Evolutionary conservation across 1,284 basidiomycete genomes (phyloP).

Genomic region (Jaminaea rosea): DNA sequence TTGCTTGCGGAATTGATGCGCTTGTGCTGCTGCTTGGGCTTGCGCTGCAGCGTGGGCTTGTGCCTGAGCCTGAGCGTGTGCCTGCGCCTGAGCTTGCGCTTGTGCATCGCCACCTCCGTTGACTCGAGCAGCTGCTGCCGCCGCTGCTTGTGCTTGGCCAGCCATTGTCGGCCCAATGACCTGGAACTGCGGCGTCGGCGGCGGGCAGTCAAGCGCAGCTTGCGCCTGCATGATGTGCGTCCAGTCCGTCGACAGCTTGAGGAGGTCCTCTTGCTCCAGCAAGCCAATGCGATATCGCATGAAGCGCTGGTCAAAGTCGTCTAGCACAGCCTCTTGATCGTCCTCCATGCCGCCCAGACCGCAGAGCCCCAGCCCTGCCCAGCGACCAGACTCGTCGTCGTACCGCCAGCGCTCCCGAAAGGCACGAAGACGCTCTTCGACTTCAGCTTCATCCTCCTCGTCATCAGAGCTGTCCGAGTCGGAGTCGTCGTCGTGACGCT

Average conservation of each 20-base stretch:
- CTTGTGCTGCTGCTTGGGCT: slow-evolving; percentile 22
- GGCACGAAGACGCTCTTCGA: slow-evolving; percentile 17
- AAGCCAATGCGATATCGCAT: slow-evolving; percentile 44
- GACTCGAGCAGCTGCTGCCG: slow-evolving; percentile 1
- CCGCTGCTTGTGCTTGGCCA: slow-evolving; percentile 5
- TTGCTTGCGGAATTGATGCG: slow-evolving; percentile 22
- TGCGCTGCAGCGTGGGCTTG: no score
- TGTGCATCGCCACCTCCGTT: slow-evolving; percentile 1
- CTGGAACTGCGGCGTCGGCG: slow-evolving; percentile 12
- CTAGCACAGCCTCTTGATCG: slow-evolving; percentile 44
- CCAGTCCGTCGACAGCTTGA: slow-evolving; percentile 42
- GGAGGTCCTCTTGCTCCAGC: slow-evolving; percentile 40
- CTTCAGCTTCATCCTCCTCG: slow-evolving; percentile 10
- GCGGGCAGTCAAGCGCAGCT: slow-evolving; percentile 29
- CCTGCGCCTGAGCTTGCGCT: slow-evolving; percentile 2
- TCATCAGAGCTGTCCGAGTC: slow-evolving; percentile 1
- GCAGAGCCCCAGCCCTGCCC: slow-evolving; percentile 40
- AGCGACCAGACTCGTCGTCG: slow-evolving; percentile 42
- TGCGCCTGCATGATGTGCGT: slow-evolving; percentile 43
- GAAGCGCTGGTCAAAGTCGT: slow-evolving; percentile 45
- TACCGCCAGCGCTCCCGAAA: slow-evolving; percentile 42
- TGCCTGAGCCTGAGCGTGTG: slow-evolving; percentile 2
- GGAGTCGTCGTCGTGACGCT: not conserved
- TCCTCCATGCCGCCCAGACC: slow-evolving; percentile 46
- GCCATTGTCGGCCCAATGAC: slow-evolving; percentile 9